A percentile compares a stretch with the other conserved stretches of the same genome.
Conservation (phyloP, 176 grass and related monocot species). For the Hyparrhenia diplandra region DNA sequence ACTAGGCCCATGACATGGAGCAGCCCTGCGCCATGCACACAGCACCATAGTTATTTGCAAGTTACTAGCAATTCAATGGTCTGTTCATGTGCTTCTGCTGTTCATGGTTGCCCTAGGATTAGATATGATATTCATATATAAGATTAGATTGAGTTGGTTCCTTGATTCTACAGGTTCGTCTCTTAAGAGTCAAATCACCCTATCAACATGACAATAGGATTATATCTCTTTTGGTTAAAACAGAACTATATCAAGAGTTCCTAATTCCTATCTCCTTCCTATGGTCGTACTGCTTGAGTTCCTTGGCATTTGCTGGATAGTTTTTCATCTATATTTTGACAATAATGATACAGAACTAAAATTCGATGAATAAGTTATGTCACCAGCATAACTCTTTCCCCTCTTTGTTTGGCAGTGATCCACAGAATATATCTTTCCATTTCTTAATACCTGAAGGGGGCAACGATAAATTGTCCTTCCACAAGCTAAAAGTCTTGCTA, state of each 20-base stretch:
- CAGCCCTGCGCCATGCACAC: not conserved
- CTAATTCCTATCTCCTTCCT: not conserved
- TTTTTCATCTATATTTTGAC: not conserved
- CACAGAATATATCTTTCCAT: constrained; percentile 63
- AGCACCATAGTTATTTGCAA: not conserved
- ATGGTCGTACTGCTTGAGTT: not conserved
- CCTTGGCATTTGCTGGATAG: not conserved
- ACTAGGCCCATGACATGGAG: not conserved
- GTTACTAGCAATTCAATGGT: not conserved
- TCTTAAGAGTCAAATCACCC: not conserved
- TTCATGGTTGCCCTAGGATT: not conserved
- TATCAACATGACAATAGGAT: not conserved
- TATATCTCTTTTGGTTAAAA: not conserved
- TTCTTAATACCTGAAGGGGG: constrained; percentile 70
- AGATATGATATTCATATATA: not conserved
- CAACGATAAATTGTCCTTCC: constrained; percentile 42
- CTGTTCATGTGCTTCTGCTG: not conserved
- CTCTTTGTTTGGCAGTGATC: constrained; percentile 57
- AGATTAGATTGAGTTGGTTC: not conserved
- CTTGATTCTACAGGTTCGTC: not conserved
- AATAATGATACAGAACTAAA: not conserved
- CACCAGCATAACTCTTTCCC: not conserved
- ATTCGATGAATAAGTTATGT: not conserved
- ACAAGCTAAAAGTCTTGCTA: constrained; percentile 80
- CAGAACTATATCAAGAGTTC: not conserved